These are phyloP conservation scores for Adansonia digitata DNA, from an alignment of 345 rosid genomes.

Conservation along the genomic window DNA sequence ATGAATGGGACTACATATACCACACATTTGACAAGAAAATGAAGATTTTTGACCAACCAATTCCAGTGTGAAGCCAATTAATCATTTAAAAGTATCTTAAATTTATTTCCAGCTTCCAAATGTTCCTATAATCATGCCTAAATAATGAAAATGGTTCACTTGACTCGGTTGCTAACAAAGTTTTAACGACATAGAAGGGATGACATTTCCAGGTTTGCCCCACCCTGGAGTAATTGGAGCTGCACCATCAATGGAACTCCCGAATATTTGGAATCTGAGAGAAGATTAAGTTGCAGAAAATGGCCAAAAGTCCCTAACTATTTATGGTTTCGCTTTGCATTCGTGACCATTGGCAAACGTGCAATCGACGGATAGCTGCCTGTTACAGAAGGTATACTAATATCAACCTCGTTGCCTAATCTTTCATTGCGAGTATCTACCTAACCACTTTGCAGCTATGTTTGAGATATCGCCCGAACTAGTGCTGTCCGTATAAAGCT, in stretches of 20 bases:
- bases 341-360: constrained; percentile 66
- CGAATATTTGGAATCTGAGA: constrained; percentile 75
- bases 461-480: too few relatives aligned
- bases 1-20: constrained; percentile 89
- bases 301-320: constrained; percentile 35
- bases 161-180: not conserved
- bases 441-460: too few relatives aligned
- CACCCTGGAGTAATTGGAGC: constrained; percentile 77
- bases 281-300: constrained; percentile 62
- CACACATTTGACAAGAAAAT: constrained; percentile 69
- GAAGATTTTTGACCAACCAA: constrained; percentile 61
- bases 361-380: constrained; percentile 61
- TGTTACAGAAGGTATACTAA: constrained; percentile 42
- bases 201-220: constrained; percentile 73
- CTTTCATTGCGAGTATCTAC: not conserved
- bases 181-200: constrained; percentile 38
- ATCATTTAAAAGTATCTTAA: not conserved
- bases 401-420: too few relatives aligned
- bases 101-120: not conserved
- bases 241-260: too few relatives aligned
- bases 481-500: too few relatives aligned
- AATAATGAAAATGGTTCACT: not conserved
- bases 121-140: not conserved
- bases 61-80: constrained; percentile 55
- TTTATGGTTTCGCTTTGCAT: constrained; percentile 79